Evolutionary conservation across 495 filamentous ascomycete species (phyloP).

Genomic region (Podospora sp.): DNA sequence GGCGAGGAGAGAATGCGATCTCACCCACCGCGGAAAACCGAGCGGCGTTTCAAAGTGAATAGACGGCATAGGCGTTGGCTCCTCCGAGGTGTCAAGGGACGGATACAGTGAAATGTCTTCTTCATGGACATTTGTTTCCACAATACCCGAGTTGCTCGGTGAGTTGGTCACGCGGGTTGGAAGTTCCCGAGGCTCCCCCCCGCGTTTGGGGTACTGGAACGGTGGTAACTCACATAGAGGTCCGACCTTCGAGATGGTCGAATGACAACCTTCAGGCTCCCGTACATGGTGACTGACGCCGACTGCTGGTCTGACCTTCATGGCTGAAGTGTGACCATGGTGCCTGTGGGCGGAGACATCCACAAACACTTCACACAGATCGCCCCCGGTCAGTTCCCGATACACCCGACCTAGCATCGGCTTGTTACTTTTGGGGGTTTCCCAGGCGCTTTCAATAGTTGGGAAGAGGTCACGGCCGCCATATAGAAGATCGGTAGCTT

Average conservation of each 20-base stretch:
- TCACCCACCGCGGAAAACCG: neutral
- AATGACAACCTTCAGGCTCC: neutral
- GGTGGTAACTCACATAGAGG: constrained; percentile 15
- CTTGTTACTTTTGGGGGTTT: constrained; percentile 5
- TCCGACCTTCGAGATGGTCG: constrained; percentile 19
- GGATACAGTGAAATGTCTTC: neutral
- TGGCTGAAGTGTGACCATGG: constrained; percentile 30
- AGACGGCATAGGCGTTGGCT: neutral
- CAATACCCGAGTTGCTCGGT: neutral
- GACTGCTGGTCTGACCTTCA: constrained; percentile 39
- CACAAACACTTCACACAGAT: constrained; percentile 32
- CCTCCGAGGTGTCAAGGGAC: neutral
- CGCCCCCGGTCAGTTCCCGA: constrained; percentile 33
- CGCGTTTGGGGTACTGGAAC: constrained; percentile 19
- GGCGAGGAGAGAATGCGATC: neutral
- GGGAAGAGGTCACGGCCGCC: constrained; percentile 22
- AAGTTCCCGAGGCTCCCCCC: neutral
- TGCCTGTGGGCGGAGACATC: constrained; percentile 37
- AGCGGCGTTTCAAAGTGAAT: neutral
- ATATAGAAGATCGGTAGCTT: neutral
- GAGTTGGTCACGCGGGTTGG: neutral
- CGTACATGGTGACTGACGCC: constrained; percentile 16
- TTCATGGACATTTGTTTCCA: neutral
- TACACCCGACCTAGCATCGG: constrained; percentile 28
- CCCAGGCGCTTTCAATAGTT: constrained; percentile 17